Base-by-base conservation (phyloP, 2,329 filamentous ascomycete genomes). In the Aureobasidium mangrovei region DNA sequence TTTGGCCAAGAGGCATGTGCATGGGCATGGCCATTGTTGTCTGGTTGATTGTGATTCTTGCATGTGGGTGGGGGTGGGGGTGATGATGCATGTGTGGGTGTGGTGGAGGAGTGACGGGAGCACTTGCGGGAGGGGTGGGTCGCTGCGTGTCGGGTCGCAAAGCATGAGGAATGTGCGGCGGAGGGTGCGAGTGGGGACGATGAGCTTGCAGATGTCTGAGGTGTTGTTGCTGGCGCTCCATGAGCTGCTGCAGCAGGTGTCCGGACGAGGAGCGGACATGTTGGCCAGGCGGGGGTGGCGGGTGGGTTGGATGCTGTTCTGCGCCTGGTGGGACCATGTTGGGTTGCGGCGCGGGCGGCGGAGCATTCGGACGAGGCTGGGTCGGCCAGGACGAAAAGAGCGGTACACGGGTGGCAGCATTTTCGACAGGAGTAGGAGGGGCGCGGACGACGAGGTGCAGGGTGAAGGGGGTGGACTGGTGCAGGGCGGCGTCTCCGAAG, bases 401-500 rank as follows among this genome's bases (percentile, higher is more conserved):
- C 4, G 52, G 28, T 7, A 46, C 42, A 4, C 52, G 52, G 7
- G 32, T 54, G 18, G 41, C 41, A 24, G 53, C 29, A 9, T 35
- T 48, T 12, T 41, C 43, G 9, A 39, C 36, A 31, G 53, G 42
- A 7, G 43, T 40, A 12, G 36, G 43, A 35, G 42, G 53, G 5
- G 35, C 24, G 36, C 43, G 42, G 1, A 69, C 58, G 8, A 69
- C 59, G 27, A 69, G 56, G 44, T 69, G 67, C 7, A 69, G 48
- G 7, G 66, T 63, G 59, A 68, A 69, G 43, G 65, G 64, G 3
- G 53, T 60, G 57, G 67, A 64, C 9, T 57, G 59, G 4, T 76
- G 63, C 63, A 81, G 78, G 58, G 74, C 70, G 32, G 74, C 69
- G 12, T 72, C 66, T 39, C 77, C 75, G 57, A 84, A 71, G 3